Conservation (phyloP, 768 basidiomycete species). For the Suillus ampliporus region DNA sequence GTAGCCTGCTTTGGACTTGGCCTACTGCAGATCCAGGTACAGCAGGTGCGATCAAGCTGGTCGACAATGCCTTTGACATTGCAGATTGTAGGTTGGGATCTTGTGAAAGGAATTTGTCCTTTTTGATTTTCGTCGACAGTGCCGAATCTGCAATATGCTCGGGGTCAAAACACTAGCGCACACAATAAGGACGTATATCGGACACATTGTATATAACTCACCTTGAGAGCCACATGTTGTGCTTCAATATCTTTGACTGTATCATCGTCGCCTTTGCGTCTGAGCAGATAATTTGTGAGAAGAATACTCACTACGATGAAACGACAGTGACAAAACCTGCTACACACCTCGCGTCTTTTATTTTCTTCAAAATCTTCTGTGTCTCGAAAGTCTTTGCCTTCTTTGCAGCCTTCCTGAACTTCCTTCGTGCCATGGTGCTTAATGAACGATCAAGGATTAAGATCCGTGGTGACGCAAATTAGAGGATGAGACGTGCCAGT, state of each 20-base stretch:
- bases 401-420: conserved; percentile 76
- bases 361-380: conserved; percentile 81
- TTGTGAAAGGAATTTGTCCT: conserved; percentile 63
- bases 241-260: conserved; percentile 55
- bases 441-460: conserved; percentile 18
- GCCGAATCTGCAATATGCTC: conserved; percentile 67
- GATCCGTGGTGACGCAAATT: conserved; percentile 11
- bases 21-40: conserved; percentile 49
- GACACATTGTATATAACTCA: conserved; percentile 33
- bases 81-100: conserved; percentile 53
- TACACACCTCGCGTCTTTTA: conserved; percentile 69
- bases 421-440: conserved; percentile 82
- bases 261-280: conserved; percentile 45
- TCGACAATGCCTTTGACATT: conserved; percentile 50
- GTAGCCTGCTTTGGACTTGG: conserved; percentile 73
- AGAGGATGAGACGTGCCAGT: conserved; percentile 49
- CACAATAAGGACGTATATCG: neutral
- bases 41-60: conserved; percentile 39
- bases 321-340: neutral
- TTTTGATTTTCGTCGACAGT: conserved; percentile 73
- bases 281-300: conserved; percentile 15
- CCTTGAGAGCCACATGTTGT: conserved; percentile 72
- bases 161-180: conserved; percentile 57
- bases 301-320: neutral
- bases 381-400: conserved; percentile 83